Conservation (phyloP, 345 rosid genomes). For the Anastatica hierochuntica region DNA sequence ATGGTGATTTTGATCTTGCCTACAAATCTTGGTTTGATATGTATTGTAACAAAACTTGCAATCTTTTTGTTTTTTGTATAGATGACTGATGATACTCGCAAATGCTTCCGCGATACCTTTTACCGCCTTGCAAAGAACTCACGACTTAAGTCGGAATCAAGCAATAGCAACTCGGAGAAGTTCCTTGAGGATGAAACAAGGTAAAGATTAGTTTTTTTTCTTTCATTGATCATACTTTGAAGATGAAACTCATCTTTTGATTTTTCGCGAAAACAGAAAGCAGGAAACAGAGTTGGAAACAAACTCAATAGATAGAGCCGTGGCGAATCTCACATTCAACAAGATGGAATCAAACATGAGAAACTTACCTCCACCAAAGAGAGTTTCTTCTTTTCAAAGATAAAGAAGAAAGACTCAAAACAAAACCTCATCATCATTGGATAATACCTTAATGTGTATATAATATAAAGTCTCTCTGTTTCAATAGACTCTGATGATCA, state of each 20-base stretch:
- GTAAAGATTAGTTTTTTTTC: conserved; percentile 7
- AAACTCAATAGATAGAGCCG: conserved; percentile 60
- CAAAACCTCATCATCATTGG: neutral
- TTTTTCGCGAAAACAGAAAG: conserved; percentile 27
- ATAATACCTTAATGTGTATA: neutral
- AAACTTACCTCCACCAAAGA: conserved; percentile 12
- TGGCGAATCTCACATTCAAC: conserved; percentile 68
- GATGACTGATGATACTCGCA: conserved; percentile 55
- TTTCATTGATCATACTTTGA: no score
- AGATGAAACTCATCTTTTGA: neutral
- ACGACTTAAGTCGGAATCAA: conserved; percentile 8
- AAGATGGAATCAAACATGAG: conserved; percentile 40
- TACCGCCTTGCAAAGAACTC: conserved; percentile 82
- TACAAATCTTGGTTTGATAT: neutral
- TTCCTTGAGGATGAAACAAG: neutral
- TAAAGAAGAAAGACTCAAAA: neutral
- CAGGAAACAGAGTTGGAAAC: conserved; percentile 50
- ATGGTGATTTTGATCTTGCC: neutral
- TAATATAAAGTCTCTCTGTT: neutral
- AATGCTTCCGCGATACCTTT: conserved; percentile 72
- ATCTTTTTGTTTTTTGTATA: neutral
- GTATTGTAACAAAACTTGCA: neutral
- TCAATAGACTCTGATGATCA: no score
- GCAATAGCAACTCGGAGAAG: conserved; percentile 10
- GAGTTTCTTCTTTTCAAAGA: neutral